Conservation (phyloP, 345 rosid species). For the Arabis hirsuta region DNA sequence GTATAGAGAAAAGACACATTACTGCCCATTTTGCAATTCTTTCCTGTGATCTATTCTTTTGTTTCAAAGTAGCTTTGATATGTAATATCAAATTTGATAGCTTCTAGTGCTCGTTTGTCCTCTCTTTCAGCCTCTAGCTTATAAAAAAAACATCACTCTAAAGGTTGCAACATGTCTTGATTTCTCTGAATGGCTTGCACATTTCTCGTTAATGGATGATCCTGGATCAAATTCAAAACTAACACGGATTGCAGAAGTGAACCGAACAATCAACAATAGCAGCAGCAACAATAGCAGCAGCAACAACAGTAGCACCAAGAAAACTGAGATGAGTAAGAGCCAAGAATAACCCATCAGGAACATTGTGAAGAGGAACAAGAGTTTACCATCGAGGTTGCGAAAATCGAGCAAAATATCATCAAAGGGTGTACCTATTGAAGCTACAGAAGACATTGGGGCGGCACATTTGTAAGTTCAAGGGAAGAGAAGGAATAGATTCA, state of each 20-base stretch:
- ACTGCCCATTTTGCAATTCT: no score
- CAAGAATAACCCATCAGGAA: conserved; percentile 28
- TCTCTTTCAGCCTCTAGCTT: no score
- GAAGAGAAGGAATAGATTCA: conserved; percentile 59
- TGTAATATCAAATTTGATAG: no score
- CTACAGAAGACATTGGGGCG: conserved; percentile 24
- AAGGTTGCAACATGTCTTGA: no score
- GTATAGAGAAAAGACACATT: neutral
- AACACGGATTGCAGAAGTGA: conserved; percentile 42
- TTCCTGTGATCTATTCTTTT: no score
- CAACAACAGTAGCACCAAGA: conserved; percentile 21
- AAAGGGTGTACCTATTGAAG: conserved; percentile 47
- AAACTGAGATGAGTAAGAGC: conserved; percentile 20
- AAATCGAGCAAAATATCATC: conserved; percentile 42
- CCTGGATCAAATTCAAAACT: conserved; percentile 39
- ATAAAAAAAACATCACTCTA: no score
- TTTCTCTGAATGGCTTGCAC: no score
- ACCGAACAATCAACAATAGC: conserved; percentile 31
- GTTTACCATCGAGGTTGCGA: conserved; percentile 45
- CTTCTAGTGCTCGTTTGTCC: neutral
- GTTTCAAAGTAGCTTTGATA: no score
- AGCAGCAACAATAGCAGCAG: conserved; percentile 16
- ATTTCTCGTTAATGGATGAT: neutral
- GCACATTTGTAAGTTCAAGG: conserved; percentile 59
- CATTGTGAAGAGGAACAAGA: conserved; percentile 39